Evolutionary conservation across 1,284 basidiomycete species (phyloP).

Genomic region (Malassezia equina): DNA sequence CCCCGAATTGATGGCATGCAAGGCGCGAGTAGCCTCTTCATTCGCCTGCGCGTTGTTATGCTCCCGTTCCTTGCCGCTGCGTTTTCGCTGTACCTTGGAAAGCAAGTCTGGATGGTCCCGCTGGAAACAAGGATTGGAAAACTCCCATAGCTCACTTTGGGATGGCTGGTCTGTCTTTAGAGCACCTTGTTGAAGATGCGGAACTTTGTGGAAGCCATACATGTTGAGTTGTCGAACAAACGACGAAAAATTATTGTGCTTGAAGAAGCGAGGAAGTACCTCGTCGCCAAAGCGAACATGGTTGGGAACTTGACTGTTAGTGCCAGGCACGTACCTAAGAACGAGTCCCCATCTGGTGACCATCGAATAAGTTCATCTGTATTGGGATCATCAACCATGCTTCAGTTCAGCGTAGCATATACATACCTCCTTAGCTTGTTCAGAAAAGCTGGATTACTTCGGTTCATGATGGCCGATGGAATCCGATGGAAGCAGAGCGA

Average conservation of each 20-base stretch:
- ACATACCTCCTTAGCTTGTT: slow-evolving; percentile 82
- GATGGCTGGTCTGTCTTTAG: slow-evolving; percentile 52
- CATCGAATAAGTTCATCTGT: slow-evolving; percentile 78
- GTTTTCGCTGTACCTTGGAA: slow-evolving; percentile 69
- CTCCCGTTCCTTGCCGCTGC: slow-evolving; percentile 46
- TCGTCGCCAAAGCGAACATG: slow-evolving; percentile 85
- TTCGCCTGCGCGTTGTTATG: slow-evolving; percentile 18
- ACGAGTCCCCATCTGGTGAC: slow-evolving; percentile 78
- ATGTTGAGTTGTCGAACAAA: slow-evolving; percentile 83
- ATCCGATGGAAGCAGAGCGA: neutral
- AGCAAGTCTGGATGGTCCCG: slow-evolving; percentile 80
- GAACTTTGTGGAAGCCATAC: slow-evolving; percentile 52
- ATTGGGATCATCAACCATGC: slow-evolving; percentile 79
- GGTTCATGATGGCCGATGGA: slow-evolving; percentile 25
- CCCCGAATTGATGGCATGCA: slow-evolving; percentile 21
- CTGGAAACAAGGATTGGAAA: slow-evolving; percentile 78
- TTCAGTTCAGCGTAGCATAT: slow-evolving; percentile 44
- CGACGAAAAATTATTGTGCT: slow-evolving; percentile 63
- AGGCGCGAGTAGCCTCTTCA: slow-evolving; percentile 14
- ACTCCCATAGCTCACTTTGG: slow-evolving; percentile 84
- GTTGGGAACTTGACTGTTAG: slow-evolving; percentile 62
- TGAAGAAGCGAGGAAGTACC: slow-evolving; percentile 49
- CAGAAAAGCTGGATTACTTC: slow-evolving; percentile 66
- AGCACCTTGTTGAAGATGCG: slow-evolving; percentile 88
- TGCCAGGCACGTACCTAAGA: slow-evolving; percentile 60